These are phyloP conservation scores for Linnemannia hyalina DNA, from an alignment of 192 early-diverging fungal genomes.

Conservation along the genomic window DNA sequence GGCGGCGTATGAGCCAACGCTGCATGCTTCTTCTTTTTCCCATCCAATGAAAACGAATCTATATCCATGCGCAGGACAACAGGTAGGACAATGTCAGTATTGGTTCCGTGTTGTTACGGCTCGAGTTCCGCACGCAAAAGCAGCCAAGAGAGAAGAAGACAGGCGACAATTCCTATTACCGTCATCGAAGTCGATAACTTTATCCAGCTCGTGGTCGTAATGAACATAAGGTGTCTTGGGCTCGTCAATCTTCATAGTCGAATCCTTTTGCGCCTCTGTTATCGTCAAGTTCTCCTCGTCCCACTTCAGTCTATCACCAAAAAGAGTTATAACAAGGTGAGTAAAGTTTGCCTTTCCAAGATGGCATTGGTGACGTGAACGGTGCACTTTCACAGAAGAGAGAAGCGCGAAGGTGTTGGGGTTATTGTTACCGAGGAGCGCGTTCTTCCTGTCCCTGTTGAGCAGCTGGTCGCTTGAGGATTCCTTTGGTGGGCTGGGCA, in stretches of 20 bases:
- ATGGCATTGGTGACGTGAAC: neutral
- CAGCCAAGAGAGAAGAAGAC: neutral
- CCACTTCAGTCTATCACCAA: slow-evolving; percentile 80
- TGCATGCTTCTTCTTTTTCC: slow-evolving; percentile 43
- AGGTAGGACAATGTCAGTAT: neutral
- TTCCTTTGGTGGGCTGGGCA: slow-evolving; percentile 49
- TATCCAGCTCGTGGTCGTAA: slow-evolving; percentile 86
- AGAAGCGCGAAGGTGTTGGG: neutral
- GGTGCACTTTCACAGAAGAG: neutral
- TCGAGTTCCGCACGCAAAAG: neutral
- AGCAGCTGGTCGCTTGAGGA: slow-evolving; percentile 40
- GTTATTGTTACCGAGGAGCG: slow-evolving; percentile 30
- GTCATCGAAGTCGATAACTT: slow-evolving; percentile 69
- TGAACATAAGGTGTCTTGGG: slow-evolving; percentile 96
- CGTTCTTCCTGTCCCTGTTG: slow-evolving; percentile 27
- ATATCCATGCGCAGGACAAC: neutral
- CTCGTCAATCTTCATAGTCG: slow-evolving; percentile 97
- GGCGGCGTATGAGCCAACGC: slow-evolving; percentile 59
- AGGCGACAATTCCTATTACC: slow-evolving; percentile 28
- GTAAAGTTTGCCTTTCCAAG: neutral
- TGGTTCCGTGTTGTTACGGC: neutral
- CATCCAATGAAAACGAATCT: slow-evolving; percentile 41
- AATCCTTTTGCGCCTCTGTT: slow-evolving; percentile 90
- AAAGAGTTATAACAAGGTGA: neutral
- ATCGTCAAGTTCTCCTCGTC: slow-evolving; percentile 94